phyloP scores from a whole-genome alignment of 345 rosid genomes.

The Stellera chamaejasme region DNA sequence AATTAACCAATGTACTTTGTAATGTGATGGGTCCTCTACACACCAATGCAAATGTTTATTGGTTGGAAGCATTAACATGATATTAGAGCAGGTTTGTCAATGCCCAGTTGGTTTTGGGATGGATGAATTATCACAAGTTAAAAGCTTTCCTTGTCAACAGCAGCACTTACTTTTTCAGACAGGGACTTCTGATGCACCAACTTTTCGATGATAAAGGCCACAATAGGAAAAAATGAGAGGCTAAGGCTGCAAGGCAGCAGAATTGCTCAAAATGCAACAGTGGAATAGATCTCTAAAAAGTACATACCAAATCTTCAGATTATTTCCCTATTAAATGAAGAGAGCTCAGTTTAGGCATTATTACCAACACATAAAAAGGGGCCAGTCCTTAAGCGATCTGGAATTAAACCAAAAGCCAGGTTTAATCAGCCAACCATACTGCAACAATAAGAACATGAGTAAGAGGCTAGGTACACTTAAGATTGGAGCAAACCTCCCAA shows the following conservation, averaged over 20 bases:
- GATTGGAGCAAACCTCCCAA: not conserved
- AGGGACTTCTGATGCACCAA: constrained; percentile 45
- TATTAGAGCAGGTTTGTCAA: no score
- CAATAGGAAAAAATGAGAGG: constrained; percentile 73
- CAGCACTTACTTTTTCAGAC: constrained; percentile 55
- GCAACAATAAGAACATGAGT: constrained; percentile 17
- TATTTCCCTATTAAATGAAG: constrained; percentile 3
- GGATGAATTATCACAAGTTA: no score
- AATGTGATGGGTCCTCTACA: no score
- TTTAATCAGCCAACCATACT: constrained; percentile 94
- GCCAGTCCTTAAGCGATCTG: constrained; percentile 88
- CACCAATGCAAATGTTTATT: no score
- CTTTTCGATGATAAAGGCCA: constrained; percentile 78
- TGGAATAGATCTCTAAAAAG: not conserved
- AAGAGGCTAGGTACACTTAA: not conserved
- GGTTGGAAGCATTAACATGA: no score
- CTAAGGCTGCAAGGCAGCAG: constrained; percentile 53
- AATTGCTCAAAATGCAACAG: constrained; percentile 3
- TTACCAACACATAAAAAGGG: constrained; percentile 97
- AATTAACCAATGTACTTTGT: no score
- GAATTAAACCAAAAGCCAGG: constrained; percentile 96
- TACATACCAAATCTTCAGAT: not conserved
- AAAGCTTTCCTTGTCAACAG: no score
- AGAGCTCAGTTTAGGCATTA: not conserved
- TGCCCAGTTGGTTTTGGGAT: no score